Conservation (phyloP, 2,329 filamentous ascomycete species). For the Xylaria hypoxylon region DNA sequence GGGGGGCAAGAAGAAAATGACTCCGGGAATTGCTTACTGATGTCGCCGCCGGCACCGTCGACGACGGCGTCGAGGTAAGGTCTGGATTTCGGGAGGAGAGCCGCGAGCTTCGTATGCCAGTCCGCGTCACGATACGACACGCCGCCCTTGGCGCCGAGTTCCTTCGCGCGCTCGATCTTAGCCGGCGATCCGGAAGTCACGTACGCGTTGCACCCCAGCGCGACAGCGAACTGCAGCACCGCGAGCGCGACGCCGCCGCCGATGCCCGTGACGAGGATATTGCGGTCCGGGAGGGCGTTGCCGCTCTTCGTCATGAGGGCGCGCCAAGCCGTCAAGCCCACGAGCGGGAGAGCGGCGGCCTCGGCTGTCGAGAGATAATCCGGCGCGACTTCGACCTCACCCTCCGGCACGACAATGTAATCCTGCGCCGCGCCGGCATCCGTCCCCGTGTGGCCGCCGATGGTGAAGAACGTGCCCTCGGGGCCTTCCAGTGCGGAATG, state of each 20-base stretch:
- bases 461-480: slow-evolving; percentile 74
- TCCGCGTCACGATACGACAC: slow-evolving; percentile 80
- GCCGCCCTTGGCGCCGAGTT: slow-evolving; percentile 83
- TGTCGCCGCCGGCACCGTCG: slow-evolving; percentile 89
- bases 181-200: slow-evolving; percentile 80
- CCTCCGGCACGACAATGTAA: slow-evolving; percentile 74
- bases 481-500: slow-evolving; percentile 76
- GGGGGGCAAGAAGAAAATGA: no score
- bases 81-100: slow-evolving; percentile 71
- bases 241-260: slow-evolving; percentile 91
- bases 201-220: slow-evolving; percentile 79
- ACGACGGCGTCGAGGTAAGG: slow-evolving; percentile 84
- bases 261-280: slow-evolving; percentile 89
- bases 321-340: slow-evolving; percentile 88
- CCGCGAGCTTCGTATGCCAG: slow-evolving; percentile 83
- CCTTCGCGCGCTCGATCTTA: slow-evolving; percentile 79
- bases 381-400: slow-evolving; percentile 81
- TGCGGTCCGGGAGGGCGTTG: slow-evolving; percentile 69
- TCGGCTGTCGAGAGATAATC: slow-evolving; percentile 77
- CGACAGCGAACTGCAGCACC: slow-evolving; percentile 82
- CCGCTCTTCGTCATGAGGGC: slow-evolving; percentile 84
- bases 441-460: slow-evolving; percentile 75
- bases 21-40: slow-evolving; percentile 54
- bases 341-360: slow-evolving; percentile 85
- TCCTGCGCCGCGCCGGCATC: slow-evolving; percentile 78